phyloP scores from a whole-genome alignment of 192 early-diverging fungal species.

The Backusella westeae region DNA sequence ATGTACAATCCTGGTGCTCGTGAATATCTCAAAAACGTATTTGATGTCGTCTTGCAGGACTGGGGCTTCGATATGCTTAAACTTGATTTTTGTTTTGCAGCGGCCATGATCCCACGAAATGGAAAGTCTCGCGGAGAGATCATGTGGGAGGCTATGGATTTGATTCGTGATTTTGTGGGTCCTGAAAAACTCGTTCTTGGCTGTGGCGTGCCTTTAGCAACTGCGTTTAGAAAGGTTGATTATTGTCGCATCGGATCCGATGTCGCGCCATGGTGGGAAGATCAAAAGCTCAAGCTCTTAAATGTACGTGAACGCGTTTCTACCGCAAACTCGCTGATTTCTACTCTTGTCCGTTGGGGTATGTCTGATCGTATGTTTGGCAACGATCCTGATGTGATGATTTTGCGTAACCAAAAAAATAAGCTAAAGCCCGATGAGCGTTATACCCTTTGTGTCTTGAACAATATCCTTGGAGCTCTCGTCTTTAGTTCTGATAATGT shows the following conservation, averaged over 20 bases:
- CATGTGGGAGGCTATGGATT: constrained; percentile 50
- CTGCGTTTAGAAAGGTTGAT: constrained; percentile 43
- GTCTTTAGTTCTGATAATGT: constrained; percentile 53
- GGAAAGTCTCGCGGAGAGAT: constrained; percentile 49
- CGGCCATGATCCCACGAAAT: constrained; percentile 40
- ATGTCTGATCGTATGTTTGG: constrained; percentile 50
- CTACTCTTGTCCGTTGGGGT: constrained; percentile 44
- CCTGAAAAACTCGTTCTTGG: constrained; percentile 44
- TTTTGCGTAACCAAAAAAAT: constrained; percentile 44
- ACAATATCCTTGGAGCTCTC: constrained; percentile 46
- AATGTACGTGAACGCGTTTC: constrained; percentile 53
- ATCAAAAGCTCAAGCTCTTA: constrained; percentile 40
- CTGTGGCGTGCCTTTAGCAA: constrained; percentile 47
- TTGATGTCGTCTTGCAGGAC: constrained; percentile 38
- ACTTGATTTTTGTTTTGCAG: constrained; percentile 51
- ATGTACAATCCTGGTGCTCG: constrained; percentile 41
- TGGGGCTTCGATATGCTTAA: constrained; percentile 53
- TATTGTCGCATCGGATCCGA: constrained; percentile 53
- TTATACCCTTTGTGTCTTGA: constrained; percentile 42
- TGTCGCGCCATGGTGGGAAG: constrained; percentile 48
- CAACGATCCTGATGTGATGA: constrained; percentile 52
- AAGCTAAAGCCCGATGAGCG: constrained; percentile 39
- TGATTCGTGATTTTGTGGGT: constrained; percentile 40
- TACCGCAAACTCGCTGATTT: constrained; percentile 45
- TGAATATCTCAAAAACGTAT: constrained; percentile 40